Conservation (phyloP, 2,329 filamentous ascomycete genomes). For the Microsporum ferrugineum region DNA sequence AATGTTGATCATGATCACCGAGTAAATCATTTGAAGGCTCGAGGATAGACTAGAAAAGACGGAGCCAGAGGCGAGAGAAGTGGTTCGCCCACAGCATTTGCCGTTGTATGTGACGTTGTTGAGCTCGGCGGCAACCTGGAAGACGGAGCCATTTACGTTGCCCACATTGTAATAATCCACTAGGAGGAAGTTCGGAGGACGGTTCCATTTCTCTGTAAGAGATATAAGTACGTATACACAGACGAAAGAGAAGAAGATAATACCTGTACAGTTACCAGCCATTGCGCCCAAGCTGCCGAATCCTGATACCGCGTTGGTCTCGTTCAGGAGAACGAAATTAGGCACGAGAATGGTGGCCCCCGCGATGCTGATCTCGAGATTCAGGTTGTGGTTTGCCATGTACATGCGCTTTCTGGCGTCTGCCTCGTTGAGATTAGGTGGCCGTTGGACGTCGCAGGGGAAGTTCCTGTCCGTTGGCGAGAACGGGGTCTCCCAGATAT, state of each 20-base stretch:
- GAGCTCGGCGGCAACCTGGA: slow-evolving; percentile 56
- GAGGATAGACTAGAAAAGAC: background rate
- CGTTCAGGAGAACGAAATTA: slow-evolving; percentile 56
- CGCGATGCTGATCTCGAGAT: slow-evolving; percentile 60
- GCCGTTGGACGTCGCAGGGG: slow-evolving; percentile 67
- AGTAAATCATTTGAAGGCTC: background rate
- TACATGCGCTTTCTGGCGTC: slow-evolving; percentile 56
- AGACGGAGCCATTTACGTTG: slow-evolving; percentile 58
- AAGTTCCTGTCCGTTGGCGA: slow-evolving; percentile 58
- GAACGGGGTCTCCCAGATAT: slow-evolving; percentile 87
- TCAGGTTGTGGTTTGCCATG: slow-evolving; percentile 84
- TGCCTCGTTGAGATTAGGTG: slow-evolving; percentile 49
- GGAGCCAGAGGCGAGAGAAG: slow-evolving; percentile 7
- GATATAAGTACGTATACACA: slow-evolving; percentile 9
- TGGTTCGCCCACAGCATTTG: slow-evolving; percentile 27
- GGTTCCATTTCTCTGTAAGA: slow-evolving; percentile 46
- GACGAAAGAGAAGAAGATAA: slow-evolving; percentile 14
- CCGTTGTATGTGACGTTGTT: slow-evolving; percentile 61
- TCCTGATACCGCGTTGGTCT: slow-evolving; percentile 58
- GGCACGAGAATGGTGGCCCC: slow-evolving; percentile 57
- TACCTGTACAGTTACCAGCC: slow-evolving; percentile 50
- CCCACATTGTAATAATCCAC: slow-evolving; percentile 78
- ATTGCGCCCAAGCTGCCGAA: slow-evolving; percentile 55
- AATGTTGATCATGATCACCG: background rate
- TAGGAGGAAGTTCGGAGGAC: slow-evolving; percentile 64